phyloP scores from a whole-genome alignment of 306 rosid genomes.

The Casuarina cunninghamiana region DNA sequence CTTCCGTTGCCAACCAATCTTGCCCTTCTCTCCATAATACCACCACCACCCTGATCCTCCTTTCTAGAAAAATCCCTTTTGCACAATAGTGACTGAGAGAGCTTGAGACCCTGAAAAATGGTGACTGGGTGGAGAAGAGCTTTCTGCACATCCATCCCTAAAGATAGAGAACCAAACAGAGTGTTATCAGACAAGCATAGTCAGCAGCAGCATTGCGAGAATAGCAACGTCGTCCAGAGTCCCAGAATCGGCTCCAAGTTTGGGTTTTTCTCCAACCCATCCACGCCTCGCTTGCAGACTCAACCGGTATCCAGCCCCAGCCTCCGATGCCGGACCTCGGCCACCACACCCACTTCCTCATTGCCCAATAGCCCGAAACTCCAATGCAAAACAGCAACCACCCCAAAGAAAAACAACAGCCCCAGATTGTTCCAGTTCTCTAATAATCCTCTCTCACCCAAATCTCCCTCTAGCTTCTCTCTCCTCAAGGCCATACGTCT shows the following conservation, averaged over 20 bases:
- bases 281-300: conserved; percentile 71
- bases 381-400: conserved; percentile 49
- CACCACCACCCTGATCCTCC: conserved; percentile 10
- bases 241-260: conserved; percentile 71
- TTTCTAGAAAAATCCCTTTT: background rate
- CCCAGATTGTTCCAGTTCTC: conserved; percentile 56
- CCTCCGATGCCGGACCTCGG: conserved; percentile 80
- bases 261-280: conserved; percentile 80
- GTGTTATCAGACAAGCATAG: conserved; percentile 34
- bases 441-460: conserved; percentile 71
- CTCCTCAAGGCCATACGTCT: conserved; percentile 69
- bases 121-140: conserved; percentile 98
- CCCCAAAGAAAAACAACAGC: conserved; percentile 38
- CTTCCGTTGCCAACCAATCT: conserved; percentile 21
- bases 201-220: conserved; percentile 36
- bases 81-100: background rate
- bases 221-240: conserved; percentile 33
- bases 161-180: conserved; percentile 48
- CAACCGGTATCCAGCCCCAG: conserved; percentile 47
- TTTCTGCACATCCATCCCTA: conserved; percentile 80
- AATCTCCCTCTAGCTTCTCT: conserved; percentile 83
- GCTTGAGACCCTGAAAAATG: conserved; percentile 39
- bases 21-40: conserved; percentile 1
- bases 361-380: conserved; percentile 76
- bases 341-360: conserved; percentile 45